phyloP scores from a whole-genome alignment of 2,329 filamentous ascomycete species.

The Beauveria caledonica region DNA sequence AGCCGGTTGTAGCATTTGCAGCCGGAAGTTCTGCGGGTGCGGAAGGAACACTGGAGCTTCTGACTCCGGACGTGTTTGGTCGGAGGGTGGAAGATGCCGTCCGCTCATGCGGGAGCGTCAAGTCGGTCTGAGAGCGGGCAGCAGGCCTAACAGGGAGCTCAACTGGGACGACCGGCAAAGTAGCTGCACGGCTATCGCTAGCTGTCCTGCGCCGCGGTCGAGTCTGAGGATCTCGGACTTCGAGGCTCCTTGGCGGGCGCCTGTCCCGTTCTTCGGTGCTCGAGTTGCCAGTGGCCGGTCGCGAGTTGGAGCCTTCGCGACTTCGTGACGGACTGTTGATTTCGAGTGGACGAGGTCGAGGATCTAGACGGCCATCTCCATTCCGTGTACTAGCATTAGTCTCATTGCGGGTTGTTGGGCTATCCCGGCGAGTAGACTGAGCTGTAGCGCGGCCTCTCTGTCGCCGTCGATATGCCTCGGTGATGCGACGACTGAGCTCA shows the following conservation, averaged over 20 bases:
- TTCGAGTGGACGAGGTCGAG: conserved; percentile 22
- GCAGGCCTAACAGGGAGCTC: conserved; percentile 40
- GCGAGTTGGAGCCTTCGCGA: conserved; percentile 34
- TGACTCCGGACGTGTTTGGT: conserved; percentile 32
- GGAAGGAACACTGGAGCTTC: conserved; percentile 32
- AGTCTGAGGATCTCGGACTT: conserved; percentile 22
- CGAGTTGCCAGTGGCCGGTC: conserved; percentile 36
- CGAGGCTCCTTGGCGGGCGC: conserved; percentile 34
- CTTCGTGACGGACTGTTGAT: conserved; percentile 20
- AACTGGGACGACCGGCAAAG: conserved; percentile 36
- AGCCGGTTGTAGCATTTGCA: not conserved
- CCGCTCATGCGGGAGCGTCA: conserved; percentile 37
- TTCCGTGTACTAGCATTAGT: not conserved
- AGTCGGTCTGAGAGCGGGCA: conserved; percentile 57
- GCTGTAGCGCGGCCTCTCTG: conserved; percentile 54
- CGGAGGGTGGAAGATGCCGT: conserved; percentile 29
- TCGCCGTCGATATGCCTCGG: conserved; percentile 73
- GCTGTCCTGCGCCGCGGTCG: conserved; percentile 40
- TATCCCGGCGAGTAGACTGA: conserved; percentile 25
- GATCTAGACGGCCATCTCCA: conserved; percentile 14
- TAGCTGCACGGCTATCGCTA: conserved; percentile 48
- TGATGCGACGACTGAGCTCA: conserved; percentile 82
- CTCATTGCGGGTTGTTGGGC: conserved; percentile 15
- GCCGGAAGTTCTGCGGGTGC: conserved; percentile 14
- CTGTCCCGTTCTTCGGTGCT: conserved; percentile 41